These are phyloP conservation scores for Penicillium sp. DNA, from an alignment of 2,329 filamentous ascomycete genomes.

Conservation along the genomic window DNA sequence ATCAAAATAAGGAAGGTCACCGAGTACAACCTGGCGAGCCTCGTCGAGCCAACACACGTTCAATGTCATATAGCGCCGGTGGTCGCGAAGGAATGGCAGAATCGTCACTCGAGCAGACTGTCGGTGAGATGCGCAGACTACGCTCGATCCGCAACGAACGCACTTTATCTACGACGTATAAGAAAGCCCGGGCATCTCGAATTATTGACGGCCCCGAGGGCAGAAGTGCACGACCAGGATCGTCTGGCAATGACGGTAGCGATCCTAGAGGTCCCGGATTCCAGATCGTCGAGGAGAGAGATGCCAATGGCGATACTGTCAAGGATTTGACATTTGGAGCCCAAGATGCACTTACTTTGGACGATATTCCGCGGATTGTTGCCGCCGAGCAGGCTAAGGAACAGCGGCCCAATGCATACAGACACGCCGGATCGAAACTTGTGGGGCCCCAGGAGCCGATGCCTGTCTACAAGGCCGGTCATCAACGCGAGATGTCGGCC, in stretches of 20 bases:
- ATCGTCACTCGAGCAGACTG: constrained; percentile 86
- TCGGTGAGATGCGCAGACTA: constrained; percentile 89
- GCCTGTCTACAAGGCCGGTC: constrained; percentile 67
- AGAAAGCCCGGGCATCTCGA: constrained; percentile 83
- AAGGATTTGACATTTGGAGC: constrained; percentile 85
- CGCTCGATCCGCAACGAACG: constrained; percentile 93
- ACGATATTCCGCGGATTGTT: constrained; percentile 94
- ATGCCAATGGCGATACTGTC: constrained; percentile 66
- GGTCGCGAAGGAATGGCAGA: constrained; percentile 61
- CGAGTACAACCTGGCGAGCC: constrained; percentile 52
- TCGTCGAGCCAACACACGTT: constrained; percentile 66
- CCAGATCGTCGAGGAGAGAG: constrained; percentile 78
- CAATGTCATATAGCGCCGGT: constrained; percentile 71
- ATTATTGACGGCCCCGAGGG: constrained; percentile 88
- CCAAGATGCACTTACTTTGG: constrained; percentile 87
- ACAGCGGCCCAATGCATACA: constrained; percentile 78
- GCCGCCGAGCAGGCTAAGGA: constrained; percentile 94
- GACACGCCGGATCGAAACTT: constrained; percentile 72
- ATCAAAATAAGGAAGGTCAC: constrained; percentile 67
- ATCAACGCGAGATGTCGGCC: constrained; percentile 67
- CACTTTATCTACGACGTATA: constrained; percentile 88
- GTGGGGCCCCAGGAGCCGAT: constrained; percentile 58
- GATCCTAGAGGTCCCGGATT: constrained; percentile 60
- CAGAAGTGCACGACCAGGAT: constrained; percentile 66
- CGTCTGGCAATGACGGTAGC: constrained; percentile 62